Conservation (phyloP, 768 basidiomycete genomes). For the Strobilomyces dryophilus region DNA sequence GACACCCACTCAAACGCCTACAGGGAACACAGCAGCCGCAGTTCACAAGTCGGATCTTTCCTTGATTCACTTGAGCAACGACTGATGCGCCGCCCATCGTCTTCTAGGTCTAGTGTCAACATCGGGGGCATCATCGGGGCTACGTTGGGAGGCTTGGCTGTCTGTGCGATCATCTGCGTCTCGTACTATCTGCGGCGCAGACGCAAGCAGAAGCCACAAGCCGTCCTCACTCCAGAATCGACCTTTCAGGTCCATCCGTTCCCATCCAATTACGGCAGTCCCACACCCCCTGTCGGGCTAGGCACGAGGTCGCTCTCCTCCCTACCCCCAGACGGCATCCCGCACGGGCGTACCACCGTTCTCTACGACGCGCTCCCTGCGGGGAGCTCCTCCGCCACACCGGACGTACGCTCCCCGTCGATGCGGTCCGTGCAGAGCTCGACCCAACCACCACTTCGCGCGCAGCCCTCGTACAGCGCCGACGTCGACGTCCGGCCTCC, state of each 20-base stretch:
- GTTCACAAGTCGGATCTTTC: constrained; percentile 8
- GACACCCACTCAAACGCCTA: background rate
- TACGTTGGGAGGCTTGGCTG: constrained; percentile 9
- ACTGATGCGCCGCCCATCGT: background rate
- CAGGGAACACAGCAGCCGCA: background rate
- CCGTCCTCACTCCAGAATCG: background rate
- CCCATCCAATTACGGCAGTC: background rate
- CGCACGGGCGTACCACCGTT: constrained; percentile 9
- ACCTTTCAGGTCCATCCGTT: constrained; percentile 4
- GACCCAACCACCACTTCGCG: constrained; percentile 6
- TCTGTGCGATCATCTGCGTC: background rate
- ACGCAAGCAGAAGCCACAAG: background rate
- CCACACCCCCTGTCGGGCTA: background rate
- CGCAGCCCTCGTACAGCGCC: background rate
- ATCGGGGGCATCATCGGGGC: constrained; percentile 14
- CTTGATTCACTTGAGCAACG: background rate
- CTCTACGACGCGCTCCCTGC: constrained; percentile 11
- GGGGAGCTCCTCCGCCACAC: background rate
- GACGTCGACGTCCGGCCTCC: background rate
- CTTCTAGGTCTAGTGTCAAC: constrained; percentile 4
- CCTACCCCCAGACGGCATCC: background rate
- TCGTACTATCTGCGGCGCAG: constrained; percentile 4
- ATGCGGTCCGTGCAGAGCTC: background rate
- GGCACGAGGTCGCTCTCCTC: background rate
- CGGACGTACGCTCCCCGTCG: background rate